phyloP scores from a whole-genome alignment of 1,139 yeast genomes.

The Eremothecium coryli region DNA sequence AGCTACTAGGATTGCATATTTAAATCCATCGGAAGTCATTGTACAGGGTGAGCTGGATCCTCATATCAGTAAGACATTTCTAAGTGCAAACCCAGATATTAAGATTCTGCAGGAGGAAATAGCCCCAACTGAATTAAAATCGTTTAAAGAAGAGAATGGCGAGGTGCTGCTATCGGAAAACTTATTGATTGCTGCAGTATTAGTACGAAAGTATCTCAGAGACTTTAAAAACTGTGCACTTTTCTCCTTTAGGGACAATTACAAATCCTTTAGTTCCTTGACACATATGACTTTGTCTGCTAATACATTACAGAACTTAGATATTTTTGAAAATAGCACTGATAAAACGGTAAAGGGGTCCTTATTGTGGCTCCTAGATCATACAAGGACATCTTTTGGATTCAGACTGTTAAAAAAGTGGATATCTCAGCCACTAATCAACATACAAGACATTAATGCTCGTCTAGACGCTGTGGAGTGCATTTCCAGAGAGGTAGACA shows the following conservation, averaged over 20 bases:
- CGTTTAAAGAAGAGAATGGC: background rate
- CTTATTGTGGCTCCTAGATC: conserved; percentile 67
- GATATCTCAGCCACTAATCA: conserved; percentile 64
- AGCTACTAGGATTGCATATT: conserved; percentile 63
- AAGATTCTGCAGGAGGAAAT: conserved; percentile 5
- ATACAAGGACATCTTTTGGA: conserved; percentile 73
- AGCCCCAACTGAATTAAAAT: background rate
- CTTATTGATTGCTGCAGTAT: conserved; percentile 9
- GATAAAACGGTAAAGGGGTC: conserved; percentile 55
- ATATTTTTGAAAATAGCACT: conserved; percentile 60
- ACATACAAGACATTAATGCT: conserved; percentile 39
- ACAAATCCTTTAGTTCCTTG: conserved; percentile 42
- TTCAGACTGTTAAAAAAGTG: conserved; percentile 56
- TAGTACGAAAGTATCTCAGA: conserved; percentile 44
- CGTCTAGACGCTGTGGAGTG: conserved; percentile 61
- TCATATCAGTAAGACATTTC: conserved; percentile 16
- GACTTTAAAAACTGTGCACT: conserved; percentile 56
- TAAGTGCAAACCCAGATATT: conserved; percentile 20
- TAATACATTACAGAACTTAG: conserved; percentile 59
- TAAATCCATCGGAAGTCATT: conserved; percentile 69
- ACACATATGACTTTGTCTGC: conserved; percentile 61
- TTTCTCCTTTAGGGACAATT: conserved; percentile 44
- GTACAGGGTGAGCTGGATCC: conserved; percentile 32
- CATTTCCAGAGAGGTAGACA: conserved; percentile 36
- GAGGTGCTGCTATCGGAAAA: background rate